A percentile compares a stretch with the other conserved stretches of the same genome.
Evolutionary conservation across 345 rosid species (phyloP).

Genomic region (Microthlaspi erraticum): DNA sequence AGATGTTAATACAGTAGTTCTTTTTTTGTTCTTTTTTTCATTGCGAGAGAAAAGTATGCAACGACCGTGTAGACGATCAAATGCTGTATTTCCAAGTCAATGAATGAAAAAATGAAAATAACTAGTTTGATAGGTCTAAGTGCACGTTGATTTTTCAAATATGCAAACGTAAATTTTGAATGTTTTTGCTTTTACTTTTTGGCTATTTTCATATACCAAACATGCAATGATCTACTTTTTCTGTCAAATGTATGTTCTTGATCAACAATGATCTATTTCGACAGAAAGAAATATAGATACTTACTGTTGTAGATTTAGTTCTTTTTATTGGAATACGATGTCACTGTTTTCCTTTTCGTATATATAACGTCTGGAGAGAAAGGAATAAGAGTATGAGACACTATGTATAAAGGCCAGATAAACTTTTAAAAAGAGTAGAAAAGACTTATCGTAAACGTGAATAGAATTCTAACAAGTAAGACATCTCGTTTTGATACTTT

Average conservation of each 20-base stretch:
- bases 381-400: slow-evolving; percentile 17
- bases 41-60: not conserved
- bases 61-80: not conserved
- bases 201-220: not conserved
- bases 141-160: slow-evolving; percentile 4
- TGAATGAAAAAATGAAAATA: not conserved
- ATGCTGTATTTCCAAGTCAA: not conserved
- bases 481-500: slow-evolving; percentile 33
- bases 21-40: not conserved
- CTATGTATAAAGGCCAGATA: slow-evolving; percentile 14
- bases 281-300: too few species aligned
- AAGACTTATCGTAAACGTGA: slow-evolving; percentile 40
- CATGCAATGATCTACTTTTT: slow-evolving; percentile 1
- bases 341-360: slow-evolving; percentile 20
- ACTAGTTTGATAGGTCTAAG: not conserved
- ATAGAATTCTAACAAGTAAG: slow-evolving; percentile 38
- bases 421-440: slow-evolving; percentile 22
- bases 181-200: slow-evolving; percentile 8
- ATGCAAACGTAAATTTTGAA: slow-evolving; percentile 1
- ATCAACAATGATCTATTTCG: too few species aligned
- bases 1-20: not conserved
- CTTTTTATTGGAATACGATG: slow-evolving; percentile 25
- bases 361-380: slow-evolving; percentile 20
- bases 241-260: not conserved
- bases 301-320: too few species aligned